Percentiles rank a stretch among this genome's conserved stretches.
These are phyloP conservation scores for Tetradesmus lagerheimii DNA, from an alignment of 139 green algal genomes.

Conservation along the genomic window DNA sequence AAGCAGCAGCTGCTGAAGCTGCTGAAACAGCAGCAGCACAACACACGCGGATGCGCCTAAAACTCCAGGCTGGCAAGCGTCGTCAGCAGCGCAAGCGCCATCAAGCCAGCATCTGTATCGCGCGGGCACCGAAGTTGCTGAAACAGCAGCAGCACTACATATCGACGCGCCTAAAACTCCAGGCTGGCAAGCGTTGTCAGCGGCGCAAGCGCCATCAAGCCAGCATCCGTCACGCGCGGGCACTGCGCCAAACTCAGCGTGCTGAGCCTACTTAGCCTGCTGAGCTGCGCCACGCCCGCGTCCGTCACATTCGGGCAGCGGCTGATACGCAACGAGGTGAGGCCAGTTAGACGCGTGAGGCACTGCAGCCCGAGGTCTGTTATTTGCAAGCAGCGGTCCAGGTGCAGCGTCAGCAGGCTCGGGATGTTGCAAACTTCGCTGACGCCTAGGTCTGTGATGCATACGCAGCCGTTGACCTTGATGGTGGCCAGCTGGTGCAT, in stretches of 20 bases:
- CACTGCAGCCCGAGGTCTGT: slow-evolving; percentile 52
- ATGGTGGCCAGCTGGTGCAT: slow-evolving; percentile 52
- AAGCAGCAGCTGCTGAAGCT: too few species aligned
- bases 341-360: slow-evolving; percentile 48
- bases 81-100: too few species aligned
- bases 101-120: too few species aligned
- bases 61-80: too few species aligned
- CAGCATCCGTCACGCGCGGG: slow-evolving; percentile 53
- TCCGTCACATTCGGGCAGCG: slow-evolving; percentile 62
- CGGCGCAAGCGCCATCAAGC: slow-evolving; percentile 57
- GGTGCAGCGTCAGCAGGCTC: slow-evolving; percentile 64
- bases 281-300: slow-evolving; percentile 54
- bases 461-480: slow-evolving; percentile 58
- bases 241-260: slow-evolving; percentile 69
- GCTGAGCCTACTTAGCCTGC: slow-evolving; percentile 56
- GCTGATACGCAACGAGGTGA: slow-evolving; percentile 62
- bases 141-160: too few species aligned
- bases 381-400: slow-evolving; percentile 66
- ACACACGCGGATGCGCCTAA: too few species aligned
- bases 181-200: slow-evolving; percentile 62
- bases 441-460: slow-evolving; percentile 55
- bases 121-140: too few species aligned
- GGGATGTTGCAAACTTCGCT: slow-evolving; percentile 24
- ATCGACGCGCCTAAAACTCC: slow-evolving; percentile 50
- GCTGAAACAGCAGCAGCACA: too few species aligned